Evolutionary conservation across 768 basidiomycete species (phyloP).

Genomic region (Pleurotus giganteus): DNA sequence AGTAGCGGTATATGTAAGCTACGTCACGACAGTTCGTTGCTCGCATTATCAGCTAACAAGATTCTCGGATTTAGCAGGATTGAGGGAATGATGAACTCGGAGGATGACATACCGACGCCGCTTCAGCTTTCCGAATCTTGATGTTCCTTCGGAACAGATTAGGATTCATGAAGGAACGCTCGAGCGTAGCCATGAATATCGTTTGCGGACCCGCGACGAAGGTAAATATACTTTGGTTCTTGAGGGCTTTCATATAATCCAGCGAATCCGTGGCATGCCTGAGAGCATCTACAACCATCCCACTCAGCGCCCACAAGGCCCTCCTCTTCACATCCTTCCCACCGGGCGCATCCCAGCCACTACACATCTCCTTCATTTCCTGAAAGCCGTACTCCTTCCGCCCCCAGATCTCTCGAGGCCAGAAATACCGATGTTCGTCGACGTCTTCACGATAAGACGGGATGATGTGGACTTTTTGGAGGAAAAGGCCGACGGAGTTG

Average conservation of each 20-base stretch:
- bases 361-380: constrained; percentile 70
- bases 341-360: constrained; percentile 32
- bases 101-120: constrained; percentile 61
- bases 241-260: constrained; percentile 85
- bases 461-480: constrained; percentile 98
- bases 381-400: constrained; percentile 60
- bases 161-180: constrained; percentile 91
- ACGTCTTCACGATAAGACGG: constrained; percentile 93
- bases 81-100: neutral
- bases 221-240: constrained; percentile 93
- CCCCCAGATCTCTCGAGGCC: constrained; percentile 93
- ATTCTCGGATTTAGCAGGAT: neutral
- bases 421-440: constrained; percentile 83
- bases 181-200: constrained; percentile 95
- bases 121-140: constrained; percentile 93
- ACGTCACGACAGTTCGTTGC: constrained; percentile 93
- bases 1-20: constrained; percentile 81
- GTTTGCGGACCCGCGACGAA: constrained; percentile 93
- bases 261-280: constrained; percentile 81
- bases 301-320: constrained; percentile 80
- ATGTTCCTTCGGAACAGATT: constrained; percentile 83
- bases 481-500: constrained; percentile 89
- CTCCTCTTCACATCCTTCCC: constrained; percentile 44
- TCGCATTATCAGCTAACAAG: constrained; percentile 88
- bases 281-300: constrained; percentile 87